Percentiles rank a stretch among this genome's conserved stretches.
Conservation (phyloP, 1,139 yeast genomes). For the Yamadazyma blattariae region DNA sequence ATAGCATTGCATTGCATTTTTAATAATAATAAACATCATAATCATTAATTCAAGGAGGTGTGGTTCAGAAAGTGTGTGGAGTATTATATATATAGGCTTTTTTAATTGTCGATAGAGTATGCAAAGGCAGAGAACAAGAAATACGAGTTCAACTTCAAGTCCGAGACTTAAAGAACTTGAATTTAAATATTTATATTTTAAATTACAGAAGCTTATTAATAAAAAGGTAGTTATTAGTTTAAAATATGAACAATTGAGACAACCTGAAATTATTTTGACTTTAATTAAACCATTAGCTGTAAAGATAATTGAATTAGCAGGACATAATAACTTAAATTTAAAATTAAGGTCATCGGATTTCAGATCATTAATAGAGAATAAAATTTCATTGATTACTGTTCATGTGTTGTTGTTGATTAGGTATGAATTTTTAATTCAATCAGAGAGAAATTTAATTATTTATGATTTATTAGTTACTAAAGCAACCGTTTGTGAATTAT, state of each 20-base stretch:
- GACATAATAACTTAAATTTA: slow-evolving; percentile 8
- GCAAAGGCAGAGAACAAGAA: slow-evolving; percentile 11
- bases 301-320: slow-evolving; percentile 26
- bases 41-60: too few relatives aligned
- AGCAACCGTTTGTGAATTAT: slow-evolving; percentile 53
- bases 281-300: slow-evolving; percentile 49
- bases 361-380: slow-evolving; percentile 11
- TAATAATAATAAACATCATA: too few relatives aligned
- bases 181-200: slow-evolving; percentile 39
- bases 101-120: too few relatives aligned
- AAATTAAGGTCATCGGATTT: slow-evolving; percentile 10
- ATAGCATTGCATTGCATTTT: too few relatives aligned
- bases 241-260: slow-evolving; percentile 53
- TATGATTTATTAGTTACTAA: slow-evolving; percentile 51
- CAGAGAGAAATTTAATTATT: slow-evolving; percentile 45
- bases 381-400: slow-evolving; percentile 25
- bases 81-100: too few relatives aligned
- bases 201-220: slow-evolving; percentile 34
- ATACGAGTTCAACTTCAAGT: slow-evolving; percentile 6
- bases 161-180: slow-evolving; percentile 21
- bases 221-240: slow-evolving; percentile 45
- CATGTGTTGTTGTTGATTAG: slow-evolving; percentile 35
- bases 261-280: slow-evolving; percentile 52
- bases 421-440: slow-evolving; percentile 48
- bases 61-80: too few relatives aligned